Conservation (phyloP, 2,329 filamentous ascomycete species). For the Talaromyces marneffei region DNA sequence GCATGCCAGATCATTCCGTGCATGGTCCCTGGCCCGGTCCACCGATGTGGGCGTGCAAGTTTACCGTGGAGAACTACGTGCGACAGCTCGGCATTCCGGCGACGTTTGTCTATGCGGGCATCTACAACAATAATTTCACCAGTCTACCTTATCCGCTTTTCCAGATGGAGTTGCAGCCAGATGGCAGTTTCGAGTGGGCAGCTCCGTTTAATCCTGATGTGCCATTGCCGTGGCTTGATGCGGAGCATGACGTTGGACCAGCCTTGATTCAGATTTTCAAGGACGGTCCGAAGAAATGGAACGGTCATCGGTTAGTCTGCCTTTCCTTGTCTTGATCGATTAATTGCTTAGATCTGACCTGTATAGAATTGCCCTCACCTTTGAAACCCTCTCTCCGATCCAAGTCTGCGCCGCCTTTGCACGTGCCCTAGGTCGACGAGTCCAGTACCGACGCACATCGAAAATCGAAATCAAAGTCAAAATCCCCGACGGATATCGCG, state of each 20-base stretch:
- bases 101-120: conserved; percentile 92
- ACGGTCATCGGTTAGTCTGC: conserved; percentile 57
- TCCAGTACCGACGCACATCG: conserved; percentile 69
- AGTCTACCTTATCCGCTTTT: conserved; percentile 87
- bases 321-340: background rate
- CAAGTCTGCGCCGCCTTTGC: conserved; percentile 79
- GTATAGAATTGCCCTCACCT: conserved; percentile 76
- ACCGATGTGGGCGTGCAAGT: conserved; percentile 88
- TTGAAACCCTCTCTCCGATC: conserved; percentile 76
- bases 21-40: conserved; percentile 78
- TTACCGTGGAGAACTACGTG: conserved; percentile 86
- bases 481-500: conserved; percentile 80
- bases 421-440: conserved; percentile 68
- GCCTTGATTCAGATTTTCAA: conserved; percentile 92
- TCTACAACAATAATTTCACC: conserved; percentile 99
- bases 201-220: conserved; percentile 88
- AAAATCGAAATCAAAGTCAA: conserved; percentile 75
- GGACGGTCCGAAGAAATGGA: conserved; percentile 81
- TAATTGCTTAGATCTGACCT: conserved; percentile 3
- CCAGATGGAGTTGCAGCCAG: conserved; percentile 80
- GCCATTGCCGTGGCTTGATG: conserved; percentile 89
- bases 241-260: conserved; percentile 91
- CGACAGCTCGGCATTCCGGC: conserved; percentile 74
- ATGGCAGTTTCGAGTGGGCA: conserved; percentile 86
- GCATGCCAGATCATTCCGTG: conserved; percentile 88